Base-by-base conservation (phyloP, 2,329 filamentous ascomycete genomes). In the Thermoascus crustaceus region DNA sequence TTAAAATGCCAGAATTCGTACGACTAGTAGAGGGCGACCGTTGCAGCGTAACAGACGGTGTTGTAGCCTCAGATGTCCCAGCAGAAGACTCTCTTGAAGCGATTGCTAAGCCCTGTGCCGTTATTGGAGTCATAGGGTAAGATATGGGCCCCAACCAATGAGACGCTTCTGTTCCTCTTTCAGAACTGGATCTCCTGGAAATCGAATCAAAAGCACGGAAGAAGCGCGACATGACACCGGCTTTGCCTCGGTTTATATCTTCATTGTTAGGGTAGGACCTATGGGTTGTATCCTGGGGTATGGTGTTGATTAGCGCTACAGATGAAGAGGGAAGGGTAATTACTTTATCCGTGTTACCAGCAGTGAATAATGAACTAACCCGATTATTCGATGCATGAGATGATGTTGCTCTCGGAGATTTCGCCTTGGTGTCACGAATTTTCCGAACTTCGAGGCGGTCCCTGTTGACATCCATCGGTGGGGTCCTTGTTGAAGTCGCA, bases 361-460 rank as follows among this genome's bases (percentile, higher is more conserved):
- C 4, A 18, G 16, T 11, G 2, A 11, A 7, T 10, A 29, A 3
- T 18, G 26, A 17, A 10, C 14, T 16, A 16, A 16, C 26, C 5
- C 18, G 26, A 9, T 16, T 2, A 6, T 13, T 9, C 6, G 6
- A 17, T 9, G 7, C 5, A 29, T 13, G 18, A 17, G 26, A 29
- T 17, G 18, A 16, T 13, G 26, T 18, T 3, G 26, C 26, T 4
- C n/a, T 17, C 4, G 26, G 18, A 3, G 26, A 29, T 16, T 17
- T 29, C 7, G 9, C 26, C n/a, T 29, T 17, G 18, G 13, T 13
- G 3, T 16, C 7, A 5, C 53, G 46, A 7, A 39, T 31, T 26
- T 52, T 57, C n/a, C 35, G 20, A 7, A 57, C 39, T 22, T 50
- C 36, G 13, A 57, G 44, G 4, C 38, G 42, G 18, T 44, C 41